Evolutionary conservation across 129 eudicot genomes (phyloP).

Genomic region (Saposhnikovia divaricata): DNA sequence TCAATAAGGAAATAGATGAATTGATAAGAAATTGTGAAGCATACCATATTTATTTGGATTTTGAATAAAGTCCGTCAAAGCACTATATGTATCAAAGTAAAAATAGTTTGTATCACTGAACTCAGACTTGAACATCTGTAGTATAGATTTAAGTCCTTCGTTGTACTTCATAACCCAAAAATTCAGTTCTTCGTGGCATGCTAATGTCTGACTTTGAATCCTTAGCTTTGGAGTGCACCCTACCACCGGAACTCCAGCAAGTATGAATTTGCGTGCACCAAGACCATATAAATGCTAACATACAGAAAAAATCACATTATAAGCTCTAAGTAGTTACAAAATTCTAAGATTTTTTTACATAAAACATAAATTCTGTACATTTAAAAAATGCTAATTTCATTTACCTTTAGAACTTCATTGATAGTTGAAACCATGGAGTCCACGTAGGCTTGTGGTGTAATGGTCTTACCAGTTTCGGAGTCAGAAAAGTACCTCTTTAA

Average conservation of each 20-base stretch:
- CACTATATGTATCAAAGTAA: neutral
- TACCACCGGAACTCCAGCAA: slow-evolving; percentile 44
- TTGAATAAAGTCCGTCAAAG: neutral
- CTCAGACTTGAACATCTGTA: neutral
- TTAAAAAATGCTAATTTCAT: too few relatives aligned
- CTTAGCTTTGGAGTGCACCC: slow-evolving; percentile 77
- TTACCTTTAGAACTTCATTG: slow-evolving; percentile 54
- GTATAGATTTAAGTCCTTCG: neutral
- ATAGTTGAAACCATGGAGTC: slow-evolving; percentile 48
- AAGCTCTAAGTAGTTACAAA: neutral
- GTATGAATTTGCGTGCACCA: slow-evolving; percentile 61
- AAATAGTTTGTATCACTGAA: neutral
- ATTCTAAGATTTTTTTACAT: neutral
- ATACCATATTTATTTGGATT: neutral
- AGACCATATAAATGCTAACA: slow-evolving; percentile 37
- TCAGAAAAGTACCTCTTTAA: slow-evolving; percentile 43
- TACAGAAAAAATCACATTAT: neutral
- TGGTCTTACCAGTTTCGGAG: slow-evolving; percentile 10
- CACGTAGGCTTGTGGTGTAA: slow-evolving; percentile 49
- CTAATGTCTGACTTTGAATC: slow-evolving; percentile 9
- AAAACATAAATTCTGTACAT: neutral
- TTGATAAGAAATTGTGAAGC: too few relatives aligned
- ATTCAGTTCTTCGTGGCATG: slow-evolving; percentile 15
- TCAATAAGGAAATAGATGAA: neutral
- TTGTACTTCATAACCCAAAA: neutral